Base-by-base conservation (phyloP, 2,329 filamentous ascomycete genomes). In the Blastomyces gilchristii region DNA sequence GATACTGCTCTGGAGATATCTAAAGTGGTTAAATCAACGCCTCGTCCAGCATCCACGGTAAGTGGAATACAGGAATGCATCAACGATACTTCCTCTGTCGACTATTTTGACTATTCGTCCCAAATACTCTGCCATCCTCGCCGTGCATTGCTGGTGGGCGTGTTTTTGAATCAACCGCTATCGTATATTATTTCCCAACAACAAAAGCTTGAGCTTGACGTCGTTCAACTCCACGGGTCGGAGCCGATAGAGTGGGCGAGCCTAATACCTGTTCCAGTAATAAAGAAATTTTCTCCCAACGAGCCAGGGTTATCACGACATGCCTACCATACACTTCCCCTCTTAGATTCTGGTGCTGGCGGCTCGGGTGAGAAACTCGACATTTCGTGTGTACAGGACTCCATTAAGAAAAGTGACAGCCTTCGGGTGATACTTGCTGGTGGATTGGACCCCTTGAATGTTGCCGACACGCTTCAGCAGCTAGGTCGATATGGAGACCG, bases 201-300 rank as follows among this genome's bases (percentile, higher is more conserved):
- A 69, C 84, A 84, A 67, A 80, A 86, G 14, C 86, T 96, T 67
- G 81, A 83, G 56, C 83, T 99, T 53, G 94, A 99, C 72, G 79
- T 96, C 61, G 90, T 99, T 7, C 94, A 99, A 73, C 83, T 99
- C 1, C 94, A 99, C 72, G 95, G 94, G 9, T 83, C 87, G 57
- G 95, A 99, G 73, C 93, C 94, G 2, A 71, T 97, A 3, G 94
- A 99, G 73, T 99, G 93, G 92, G 87, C 92, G 1, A 83, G 78
- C 56, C 77, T 89, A n/a, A 91, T 99, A 58, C 92, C 94, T 0
- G 91, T 97, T 0, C 94, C 94, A 0, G 92, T 99, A 5, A 86
- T 99, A 67, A 87, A 86, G 67, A 89, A 87, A 59, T 99, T 97
- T 77, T 85, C 86, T 61, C 91, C 91, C 0, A 84, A 82, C 2